Percentiles rank a stretch among this genome's conserved stretches.
These are phyloP conservation scores for Stramenopiles sp. DNA, from an alignment of 352 stramenopile species.

Conservation along the genomic window DNA sequence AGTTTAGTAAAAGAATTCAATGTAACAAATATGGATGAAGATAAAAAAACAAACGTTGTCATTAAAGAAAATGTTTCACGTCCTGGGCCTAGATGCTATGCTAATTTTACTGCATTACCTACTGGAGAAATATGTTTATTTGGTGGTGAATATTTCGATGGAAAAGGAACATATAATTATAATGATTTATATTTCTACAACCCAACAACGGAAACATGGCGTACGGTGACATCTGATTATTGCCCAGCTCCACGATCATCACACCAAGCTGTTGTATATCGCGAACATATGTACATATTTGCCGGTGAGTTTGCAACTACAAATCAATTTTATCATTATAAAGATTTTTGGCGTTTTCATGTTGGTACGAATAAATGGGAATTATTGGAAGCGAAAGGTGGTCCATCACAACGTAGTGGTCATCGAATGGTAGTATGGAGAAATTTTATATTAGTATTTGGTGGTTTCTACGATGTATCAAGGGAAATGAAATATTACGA, in stretches of 20 bases:
- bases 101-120: no score
- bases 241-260: slow-evolving; percentile 70
- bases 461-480: slow-evolving; percentile 84
- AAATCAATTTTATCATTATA: slow-evolving; percentile 94
- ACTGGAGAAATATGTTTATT: no score
- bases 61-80: no score
- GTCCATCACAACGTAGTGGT: slow-evolving; percentile 51
- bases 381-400: slow-evolving; percentile 57
- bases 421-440: slow-evolving; percentile 79
- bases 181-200: no score
- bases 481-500: slow-evolving; percentile 77
- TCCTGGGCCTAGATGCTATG: no score
- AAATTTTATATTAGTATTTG: slow-evolving; percentile 87
- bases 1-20: no score
- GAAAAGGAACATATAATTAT: no score
- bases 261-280: slow-evolving; percentile 77
- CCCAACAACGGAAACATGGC: no score
- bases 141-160: no score
- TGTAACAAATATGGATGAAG: no score
- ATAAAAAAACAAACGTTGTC: no score
- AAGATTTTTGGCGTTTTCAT: slow-evolving; percentile 67
- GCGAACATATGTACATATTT: slow-evolving; percentile 87
- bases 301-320: slow-evolving; percentile 84
- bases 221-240: no score
- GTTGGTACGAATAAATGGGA: slow-evolving; percentile 80